phyloP scores from a whole-genome alignment of 169 alveolate species.

The Prorocentrum cordatum region DNA sequence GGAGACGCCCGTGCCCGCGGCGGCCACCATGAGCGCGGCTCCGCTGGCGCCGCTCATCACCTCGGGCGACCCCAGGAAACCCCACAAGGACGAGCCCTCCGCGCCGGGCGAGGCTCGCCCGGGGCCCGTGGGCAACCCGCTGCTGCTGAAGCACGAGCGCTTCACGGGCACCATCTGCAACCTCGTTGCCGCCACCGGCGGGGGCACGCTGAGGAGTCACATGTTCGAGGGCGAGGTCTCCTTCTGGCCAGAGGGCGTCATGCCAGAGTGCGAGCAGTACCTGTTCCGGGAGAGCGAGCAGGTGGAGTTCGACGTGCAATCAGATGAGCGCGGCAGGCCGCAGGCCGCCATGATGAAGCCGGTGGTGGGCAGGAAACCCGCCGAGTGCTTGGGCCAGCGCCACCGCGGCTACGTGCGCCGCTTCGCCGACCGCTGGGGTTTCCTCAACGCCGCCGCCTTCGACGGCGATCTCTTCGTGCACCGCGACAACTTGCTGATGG shows the following conservation, averaged over 20 bases:
- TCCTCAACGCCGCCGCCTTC: conserved; percentile 49
- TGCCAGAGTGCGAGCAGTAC: conserved; percentile 51
- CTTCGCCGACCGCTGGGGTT: conserved; percentile 65
- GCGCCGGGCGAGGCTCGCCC: no score
- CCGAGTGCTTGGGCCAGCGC: conserved; percentile 42
- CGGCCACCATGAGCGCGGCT: no score
- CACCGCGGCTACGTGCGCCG: conserved; percentile 61
- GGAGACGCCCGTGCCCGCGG: no score
- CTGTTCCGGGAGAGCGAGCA: conserved; percentile 37
- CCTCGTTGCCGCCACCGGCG: no score
- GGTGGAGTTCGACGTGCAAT: no score
- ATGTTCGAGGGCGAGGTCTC: conserved; percentile 63
- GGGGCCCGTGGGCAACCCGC: no score
- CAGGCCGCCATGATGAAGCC: conserved; percentile 47
- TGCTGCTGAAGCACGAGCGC: no score
- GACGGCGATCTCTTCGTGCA: conserved; percentile 60
- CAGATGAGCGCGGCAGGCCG: conserved; percentile 4
- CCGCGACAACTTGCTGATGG: conserved; percentile 44
- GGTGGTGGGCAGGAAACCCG: conserved; percentile 42
- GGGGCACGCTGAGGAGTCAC: no score
- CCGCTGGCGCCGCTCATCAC: no score
- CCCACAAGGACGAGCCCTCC: no score
- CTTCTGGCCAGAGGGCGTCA: conserved; percentile 33
- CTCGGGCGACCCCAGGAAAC: no score
- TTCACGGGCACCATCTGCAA: no score